Evolutionary conservation across 2,329 filamentous ascomycete species (phyloP).

Genomic region (Meredithiella fracta): DNA sequence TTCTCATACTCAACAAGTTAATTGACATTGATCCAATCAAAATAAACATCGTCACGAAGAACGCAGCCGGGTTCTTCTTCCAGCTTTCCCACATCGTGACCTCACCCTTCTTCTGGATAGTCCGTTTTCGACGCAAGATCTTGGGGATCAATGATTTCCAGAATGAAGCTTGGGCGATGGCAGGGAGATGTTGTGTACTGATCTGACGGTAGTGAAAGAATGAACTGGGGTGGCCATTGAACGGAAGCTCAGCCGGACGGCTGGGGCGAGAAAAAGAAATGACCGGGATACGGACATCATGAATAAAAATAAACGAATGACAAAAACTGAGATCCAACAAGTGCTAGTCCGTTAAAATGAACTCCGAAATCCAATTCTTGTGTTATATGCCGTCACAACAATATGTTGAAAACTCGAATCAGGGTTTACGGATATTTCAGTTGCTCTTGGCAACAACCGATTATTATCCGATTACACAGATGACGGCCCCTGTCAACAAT

Average conservation of each 20-base stretch:
- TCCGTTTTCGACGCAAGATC: constrained; percentile 29
- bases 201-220: neutral
- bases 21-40: constrained; percentile 93
- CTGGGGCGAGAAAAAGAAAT: neutral
- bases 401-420: no score
- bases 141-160: constrained; percentile 58
- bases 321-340: neutral
- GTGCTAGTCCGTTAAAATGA: no score
- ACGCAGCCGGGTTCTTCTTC: constrained; percentile 54
- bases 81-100: constrained; percentile 16
- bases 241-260: neutral
- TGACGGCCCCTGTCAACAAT: neutral
- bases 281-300: neutral
- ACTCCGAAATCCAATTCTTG: no score
- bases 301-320: neutral
- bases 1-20: constrained; percentile 69
- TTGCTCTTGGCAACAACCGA: constrained; percentile 25
- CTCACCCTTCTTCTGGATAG: constrained; percentile 14
- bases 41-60: constrained; percentile 66
- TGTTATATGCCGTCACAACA: no score
- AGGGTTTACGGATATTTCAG: constrained; percentile 9
- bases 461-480: constrained; percentile 19
- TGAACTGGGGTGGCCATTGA: neutral
- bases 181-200: constrained; percentile 28
- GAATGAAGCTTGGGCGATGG: constrained; percentile 40